Base-by-base conservation (phyloP, 2,329 filamentous ascomycete species). In the Epichloe bromicola region DNA sequence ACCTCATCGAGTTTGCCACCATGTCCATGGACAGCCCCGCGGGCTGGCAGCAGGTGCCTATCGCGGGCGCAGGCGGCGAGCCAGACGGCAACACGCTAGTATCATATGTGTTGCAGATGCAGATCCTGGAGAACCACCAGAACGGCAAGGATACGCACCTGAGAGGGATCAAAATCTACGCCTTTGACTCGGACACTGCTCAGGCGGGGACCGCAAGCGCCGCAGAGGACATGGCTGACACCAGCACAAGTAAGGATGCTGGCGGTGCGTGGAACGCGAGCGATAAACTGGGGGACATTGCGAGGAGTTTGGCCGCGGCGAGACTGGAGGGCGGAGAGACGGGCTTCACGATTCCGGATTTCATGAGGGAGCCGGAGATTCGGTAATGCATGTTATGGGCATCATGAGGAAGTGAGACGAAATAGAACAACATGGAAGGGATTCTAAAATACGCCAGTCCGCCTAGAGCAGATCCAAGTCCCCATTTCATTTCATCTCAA, bases 81-180 rank as follows among this genome's bases (percentile, higher is more conserved):
- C 74, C 74, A 46, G 82, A 81, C 61, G 85, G 78, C 40, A 85
- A 83, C 59, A 86, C 90, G 1, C 78, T 97, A 17, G 82, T 90
- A 54, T 89, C 87, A 15, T 95, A 91, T 70, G 80, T 97, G 33
- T 76, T 98, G 30, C 90, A 97, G 66, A 83, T 97, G 61, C 83
- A 86, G 58, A 84, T 98, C 46, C 78, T 91, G 48, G 93, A 97
- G 70, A 98, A 98, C 63, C 93, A 98, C 66, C 93, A 98, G 69
- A 98, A 98, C 65, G 93, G 93, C 56, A 98, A 98, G 66, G 93
- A 98, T 65, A 98, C 93, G n/a, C 93, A 98, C 72, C 78, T 98
- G 23, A 79, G 93, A 15, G 91, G 89, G 2, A 78, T 98, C 66
- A 94, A 95, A 70, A 85, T 97, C 10, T 98, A 80, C 57, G 78